phyloP scores from a whole-genome alignment of 78 protist species.

The Neovahlkampfia damariscottae region DNA sequence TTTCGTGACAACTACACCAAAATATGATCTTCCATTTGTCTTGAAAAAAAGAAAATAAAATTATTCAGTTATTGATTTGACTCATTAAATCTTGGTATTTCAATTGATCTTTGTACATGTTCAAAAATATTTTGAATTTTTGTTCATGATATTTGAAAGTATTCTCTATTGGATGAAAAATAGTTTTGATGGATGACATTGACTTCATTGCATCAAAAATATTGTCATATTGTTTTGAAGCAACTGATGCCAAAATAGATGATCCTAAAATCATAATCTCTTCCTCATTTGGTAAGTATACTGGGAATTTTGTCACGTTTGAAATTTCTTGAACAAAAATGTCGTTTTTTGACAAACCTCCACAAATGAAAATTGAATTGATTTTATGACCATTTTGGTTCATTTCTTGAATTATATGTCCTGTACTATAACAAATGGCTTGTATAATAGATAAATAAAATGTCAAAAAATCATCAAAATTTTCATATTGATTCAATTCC shows the following conservation, averaged over 20 bases:
- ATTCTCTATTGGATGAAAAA: background rate
- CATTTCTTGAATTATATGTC: slow-evolving; percentile 18
- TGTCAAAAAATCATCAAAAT: background rate
- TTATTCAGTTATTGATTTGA: background rate
- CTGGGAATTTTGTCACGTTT: background rate
- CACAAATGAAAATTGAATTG: background rate
- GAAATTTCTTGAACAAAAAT: slow-evolving; percentile 8
- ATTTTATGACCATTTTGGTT: slow-evolving; percentile 2
- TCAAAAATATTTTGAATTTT: background rate
- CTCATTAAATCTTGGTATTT: slow-evolving; percentile 13
- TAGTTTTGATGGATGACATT: background rate
- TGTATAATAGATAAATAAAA: slow-evolving; percentile 9
- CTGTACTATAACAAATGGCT: slow-evolving; percentile 13
- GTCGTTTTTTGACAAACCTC: slow-evolving; percentile 21
- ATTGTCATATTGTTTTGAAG: background rate
- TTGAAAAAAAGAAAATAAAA: background rate
- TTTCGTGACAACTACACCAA: no score
- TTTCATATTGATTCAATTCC: background rate
- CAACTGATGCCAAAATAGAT: slow-evolving; percentile 15
- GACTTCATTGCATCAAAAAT: slow-evolving; percentile 3
- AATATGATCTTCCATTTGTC: no score
- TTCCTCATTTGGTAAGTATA: background rate
- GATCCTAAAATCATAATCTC: slow-evolving; percentile 29
- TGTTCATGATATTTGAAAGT: background rate
- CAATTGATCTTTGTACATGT: slow-evolving; percentile 18